Conservation (phyloP, 305 asterid species). For the Fraxinus angustifolia region DNA sequence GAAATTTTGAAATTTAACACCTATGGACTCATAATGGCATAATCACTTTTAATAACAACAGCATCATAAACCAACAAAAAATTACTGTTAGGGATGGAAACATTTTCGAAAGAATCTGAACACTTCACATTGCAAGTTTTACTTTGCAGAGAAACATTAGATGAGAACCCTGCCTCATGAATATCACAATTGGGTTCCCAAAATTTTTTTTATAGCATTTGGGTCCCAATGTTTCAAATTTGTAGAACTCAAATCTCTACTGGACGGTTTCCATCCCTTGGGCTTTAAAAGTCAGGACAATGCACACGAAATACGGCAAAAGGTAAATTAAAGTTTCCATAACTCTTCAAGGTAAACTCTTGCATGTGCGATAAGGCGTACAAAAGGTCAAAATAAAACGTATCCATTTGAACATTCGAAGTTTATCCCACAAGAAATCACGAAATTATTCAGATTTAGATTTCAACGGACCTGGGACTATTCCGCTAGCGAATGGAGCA, state of each 20-base stretch:
- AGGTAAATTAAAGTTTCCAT: not conserved
- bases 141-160: not conserved
- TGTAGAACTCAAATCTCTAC: not conserved
- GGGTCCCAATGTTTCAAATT: not conserved
- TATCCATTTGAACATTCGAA: not conserved
- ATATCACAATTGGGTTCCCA: not conserved
- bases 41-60: conserved; percentile 71
- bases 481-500: conserved; percentile 76
- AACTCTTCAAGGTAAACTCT: not conserved
- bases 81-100: conserved; percentile 77
- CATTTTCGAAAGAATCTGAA: conserved; percentile 76
- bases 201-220: not conserved
- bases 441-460: not conserved
- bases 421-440: not conserved
- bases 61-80: conserved; percentile 69
- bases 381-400: not conserved
- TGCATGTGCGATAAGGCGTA: not conserved
- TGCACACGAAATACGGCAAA: not conserved
- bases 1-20: not conserved
- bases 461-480: conserved; percentile 76
- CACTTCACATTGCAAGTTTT: not conserved
- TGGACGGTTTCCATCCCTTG: not conserved
- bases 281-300: not conserved
- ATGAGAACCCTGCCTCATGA: not conserved
- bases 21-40: not conserved